phyloP scores from a whole-genome alignment of 23 red algal species.

The Gracilaria vermiculophylla region DNA sequence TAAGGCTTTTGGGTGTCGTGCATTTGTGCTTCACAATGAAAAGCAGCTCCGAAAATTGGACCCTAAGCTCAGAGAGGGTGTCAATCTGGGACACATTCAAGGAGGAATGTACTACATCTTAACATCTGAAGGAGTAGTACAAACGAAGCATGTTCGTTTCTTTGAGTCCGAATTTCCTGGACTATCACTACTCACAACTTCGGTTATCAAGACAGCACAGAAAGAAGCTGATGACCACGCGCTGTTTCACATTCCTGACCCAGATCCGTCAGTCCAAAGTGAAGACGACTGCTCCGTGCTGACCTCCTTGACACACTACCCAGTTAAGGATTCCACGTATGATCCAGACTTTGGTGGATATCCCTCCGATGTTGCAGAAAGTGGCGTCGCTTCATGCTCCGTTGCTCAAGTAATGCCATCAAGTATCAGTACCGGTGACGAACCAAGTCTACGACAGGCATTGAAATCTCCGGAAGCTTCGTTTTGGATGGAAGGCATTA shows the following conservation, averaged over 20 bases:
- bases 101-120: not conserved
- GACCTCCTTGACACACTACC: slow-evolving; percentile 14
- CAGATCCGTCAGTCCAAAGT: too few relatives aligned
- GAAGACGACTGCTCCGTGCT: not conserved
- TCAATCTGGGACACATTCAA: not conserved
- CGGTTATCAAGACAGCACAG: too few relatives aligned
- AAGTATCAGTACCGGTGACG: too few relatives aligned
- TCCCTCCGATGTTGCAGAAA: not conserved
- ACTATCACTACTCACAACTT: not conserved
- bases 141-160: slow-evolving; percentile 18
- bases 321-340: slow-evolving; percentile 13
- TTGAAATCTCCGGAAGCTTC: too few relatives aligned
- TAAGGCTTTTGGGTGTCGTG: slow-evolving; percentile 6
- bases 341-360: slow-evolving; percentile 1
- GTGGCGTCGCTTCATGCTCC: not conserved
- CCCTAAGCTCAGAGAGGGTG: not conserved
- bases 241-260: too few relatives aligned
- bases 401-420: not conserved
- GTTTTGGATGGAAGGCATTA: too few relatives aligned
- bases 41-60: not conserved
- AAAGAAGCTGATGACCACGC: too few relatives aligned
- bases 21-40: not conserved
- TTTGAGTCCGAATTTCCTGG: not conserved
- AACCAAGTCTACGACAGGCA: too few relatives aligned
- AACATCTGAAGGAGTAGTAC: not conserved